Conservation (phyloP, 2,329 filamentous ascomycete genomes). For the Parastagonospora avenae region DNA sequence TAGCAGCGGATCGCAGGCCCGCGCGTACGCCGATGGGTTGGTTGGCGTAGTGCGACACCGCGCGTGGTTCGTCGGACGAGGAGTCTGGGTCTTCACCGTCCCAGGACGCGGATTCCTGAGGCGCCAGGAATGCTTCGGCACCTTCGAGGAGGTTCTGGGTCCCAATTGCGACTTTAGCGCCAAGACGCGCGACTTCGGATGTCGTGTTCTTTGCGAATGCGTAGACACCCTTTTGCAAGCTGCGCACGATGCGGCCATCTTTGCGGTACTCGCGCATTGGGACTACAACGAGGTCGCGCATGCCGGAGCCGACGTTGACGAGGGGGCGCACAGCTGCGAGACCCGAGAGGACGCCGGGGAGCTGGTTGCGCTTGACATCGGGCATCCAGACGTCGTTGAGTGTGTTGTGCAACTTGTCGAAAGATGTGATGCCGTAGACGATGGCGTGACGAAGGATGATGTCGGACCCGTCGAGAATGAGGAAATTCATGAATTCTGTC, state of each 20-base stretch:
- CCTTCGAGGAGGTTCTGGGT: conserved; percentile 92
- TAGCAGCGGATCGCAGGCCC: conserved; percentile 81
- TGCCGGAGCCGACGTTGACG: conserved; percentile 87
- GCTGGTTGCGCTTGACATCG: conserved; percentile 86
- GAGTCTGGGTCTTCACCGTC: conserved; percentile 66
- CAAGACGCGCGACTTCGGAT: conserved; percentile 90
- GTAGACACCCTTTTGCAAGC: conserved; percentile 86
- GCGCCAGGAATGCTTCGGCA: conserved; percentile 76
- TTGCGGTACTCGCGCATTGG: conserved; percentile 92
- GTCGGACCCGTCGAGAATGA: conserved; percentile 86
- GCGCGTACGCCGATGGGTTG: conserved; percentile 89
- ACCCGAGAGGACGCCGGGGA: conserved; percentile 85
- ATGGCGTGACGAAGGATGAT: conserved; percentile 88
- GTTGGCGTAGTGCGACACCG: conserved; percentile 90
- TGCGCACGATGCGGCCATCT: conserved; percentile 89
- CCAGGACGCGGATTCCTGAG: conserved; percentile 44
- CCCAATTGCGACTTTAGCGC: conserved; percentile 91
- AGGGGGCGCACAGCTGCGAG: conserved; percentile 87
- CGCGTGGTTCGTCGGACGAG: conserved; percentile 70
- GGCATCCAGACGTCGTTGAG: conserved; percentile 97
- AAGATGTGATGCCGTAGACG: conserved; percentile 88
- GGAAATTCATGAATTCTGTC: conserved; percentile 98
- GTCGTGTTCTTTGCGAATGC: conserved; percentile 93
- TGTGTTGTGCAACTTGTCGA: conserved; percentile 85
- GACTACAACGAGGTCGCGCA: conserved; percentile 84